phyloP scores from a whole-genome alignment of 2,329 filamentous ascomycete species.

The Ascochyta fabae region DNA sequence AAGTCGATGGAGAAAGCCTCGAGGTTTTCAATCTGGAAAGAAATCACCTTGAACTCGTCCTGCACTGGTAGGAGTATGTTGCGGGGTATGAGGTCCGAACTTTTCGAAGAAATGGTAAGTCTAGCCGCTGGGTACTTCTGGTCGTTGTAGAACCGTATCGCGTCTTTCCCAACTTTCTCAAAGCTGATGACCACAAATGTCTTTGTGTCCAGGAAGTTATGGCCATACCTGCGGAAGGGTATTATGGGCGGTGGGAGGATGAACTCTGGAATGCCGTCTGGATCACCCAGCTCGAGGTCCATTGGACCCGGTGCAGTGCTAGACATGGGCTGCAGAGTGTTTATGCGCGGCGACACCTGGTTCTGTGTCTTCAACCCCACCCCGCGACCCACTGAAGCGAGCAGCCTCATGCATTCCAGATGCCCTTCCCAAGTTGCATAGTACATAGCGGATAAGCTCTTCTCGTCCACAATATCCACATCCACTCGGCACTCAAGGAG shows the following conservation, averaged over 20 bases:
- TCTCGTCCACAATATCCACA: constrained; percentile 84
- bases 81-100: constrained; percentile 93
- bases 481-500: constrained; percentile 81
- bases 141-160: constrained; percentile 94
- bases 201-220: constrained; percentile 98
- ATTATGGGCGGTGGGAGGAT: constrained; percentile 96
- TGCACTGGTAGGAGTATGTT: constrained; percentile 96
- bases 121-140: constrained; percentile 95
- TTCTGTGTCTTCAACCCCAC: constrained; percentile 43
- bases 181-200: constrained; percentile 94
- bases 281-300: constrained; percentile 69
- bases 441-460: constrained; percentile 92
- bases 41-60: constrained; percentile 91
- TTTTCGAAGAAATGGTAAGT: constrained; percentile 94
- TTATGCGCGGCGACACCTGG: constrained; percentile 52
- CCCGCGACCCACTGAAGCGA: constrained; percentile 63
- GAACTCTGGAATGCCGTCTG: constrained; percentile 88
- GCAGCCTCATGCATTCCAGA: constrained; percentile 88
- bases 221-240: constrained; percentile 89
- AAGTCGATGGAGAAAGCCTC: constrained; percentile 95
- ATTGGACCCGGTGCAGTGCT: constrained; percentile 49
- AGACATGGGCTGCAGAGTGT: constrained; percentile 41
- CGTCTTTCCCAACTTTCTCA: constrained; percentile 73
- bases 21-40: constrained; percentile 94
- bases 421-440: constrained; percentile 99